These are phyloP conservation scores for Arthrinium phaeospermum DNA, from an alignment of 2,329 filamentous ascomycete species.

Conservation along the genomic window DNA sequence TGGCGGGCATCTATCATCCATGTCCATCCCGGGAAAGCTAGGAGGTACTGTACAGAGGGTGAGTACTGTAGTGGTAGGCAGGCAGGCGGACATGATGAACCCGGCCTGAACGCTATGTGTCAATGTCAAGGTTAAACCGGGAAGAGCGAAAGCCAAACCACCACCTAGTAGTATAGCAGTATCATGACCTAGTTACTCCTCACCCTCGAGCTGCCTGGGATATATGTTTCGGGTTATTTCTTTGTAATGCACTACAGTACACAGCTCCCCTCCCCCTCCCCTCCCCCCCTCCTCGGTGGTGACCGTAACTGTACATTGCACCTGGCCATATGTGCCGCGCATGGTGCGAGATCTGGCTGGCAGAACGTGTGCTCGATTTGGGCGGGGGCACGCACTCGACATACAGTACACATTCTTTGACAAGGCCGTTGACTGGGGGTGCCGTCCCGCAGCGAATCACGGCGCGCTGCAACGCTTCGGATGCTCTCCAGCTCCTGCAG, in stretches of 20 bases:
- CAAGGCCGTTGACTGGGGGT: not conserved
- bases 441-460: not conserved
- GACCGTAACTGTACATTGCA: not conserved
- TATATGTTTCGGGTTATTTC: constrained; percentile 7
- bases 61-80: not conserved
- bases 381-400: not conserved
- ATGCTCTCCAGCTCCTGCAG: not conserved
- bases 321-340: not conserved
- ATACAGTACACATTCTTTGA: not conserved
- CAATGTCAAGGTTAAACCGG: not conserved
- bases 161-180: not conserved
- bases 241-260: not conserved
- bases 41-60: not conserved
- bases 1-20: not conserved
- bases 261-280: not conserved
- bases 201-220: not conserved
- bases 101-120: not conserved
- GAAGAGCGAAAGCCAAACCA: not conserved
- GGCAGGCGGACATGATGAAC: not conserved
- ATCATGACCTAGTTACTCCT: not conserved
- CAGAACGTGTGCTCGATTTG: not conserved
- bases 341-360: not conserved
- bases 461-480: not conserved
- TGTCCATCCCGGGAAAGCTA: not conserved
- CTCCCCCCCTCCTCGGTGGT: not conserved